Evolutionary conservation across 2,329 filamentous ascomycete species (phyloP), one percentile per base, ranked within the genome.

Genomic region (Ceratocystis cacaofunesta): DNA sequence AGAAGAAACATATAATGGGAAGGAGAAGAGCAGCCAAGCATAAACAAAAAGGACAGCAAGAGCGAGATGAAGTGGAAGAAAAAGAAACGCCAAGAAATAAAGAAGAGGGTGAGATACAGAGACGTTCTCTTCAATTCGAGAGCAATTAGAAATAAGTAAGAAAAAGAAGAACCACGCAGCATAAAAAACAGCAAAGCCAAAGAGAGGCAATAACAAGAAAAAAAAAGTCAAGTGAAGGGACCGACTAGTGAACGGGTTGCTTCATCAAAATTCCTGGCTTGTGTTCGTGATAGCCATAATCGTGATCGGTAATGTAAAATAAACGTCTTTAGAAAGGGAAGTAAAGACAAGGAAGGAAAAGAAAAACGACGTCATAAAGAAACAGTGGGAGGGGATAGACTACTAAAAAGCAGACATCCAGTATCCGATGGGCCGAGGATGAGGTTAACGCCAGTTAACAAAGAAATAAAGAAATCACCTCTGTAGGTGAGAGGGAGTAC

Each of bases 181-280:
- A 58, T 28, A n/a, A 60, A 36, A 57, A 61, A 63, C 50, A 52
- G 48, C 44, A 10, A 69, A 69, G n/a, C 63, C 62, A 62, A 68
- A 69, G 67, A 66, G 66, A 67, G 66, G 69, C 64, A 61, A 60
- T 62, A 68, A 66, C 36, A 50, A 48, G 55, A 65, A 65, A 62
- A n/a, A 65, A 62, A 19, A 52, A 41, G 19, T 12, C 7, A 64
- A 50, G 63, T 19, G n/a, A 66, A 52, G 28, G n/a, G 12, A 5
- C 55, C 36, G 17, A 17, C 55, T 58, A 8, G 17, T 58, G 28
- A 12, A 15, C 55, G 25, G 19, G 2, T 32, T 28, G 25, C 55
- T 58, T 58, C 30, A 58, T 57, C 12, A 28, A 30, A 32, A 58
- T 6, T 2, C 55, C 30, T 6, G 22, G 28, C 32, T n/a, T n/a